These are phyloP conservation scores for Helicocarpus griseus DNA, from an alignment of 2,329 filamentous ascomycete species.

Conservation along the genomic window DNA sequence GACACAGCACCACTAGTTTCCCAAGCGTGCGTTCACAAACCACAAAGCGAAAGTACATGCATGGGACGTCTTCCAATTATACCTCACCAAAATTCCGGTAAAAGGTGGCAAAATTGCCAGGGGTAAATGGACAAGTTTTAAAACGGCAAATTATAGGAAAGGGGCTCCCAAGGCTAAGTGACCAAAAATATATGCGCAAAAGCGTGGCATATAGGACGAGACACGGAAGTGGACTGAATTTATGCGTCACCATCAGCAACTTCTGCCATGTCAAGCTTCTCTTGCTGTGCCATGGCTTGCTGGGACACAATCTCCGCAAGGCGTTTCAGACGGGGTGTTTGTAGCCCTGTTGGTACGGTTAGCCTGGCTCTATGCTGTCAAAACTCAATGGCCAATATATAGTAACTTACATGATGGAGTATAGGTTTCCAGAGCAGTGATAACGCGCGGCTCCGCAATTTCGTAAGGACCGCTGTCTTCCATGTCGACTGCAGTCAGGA, in stretches of 20 bases:
- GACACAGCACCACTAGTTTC: too few species aligned
- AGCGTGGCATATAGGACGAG: neutral
- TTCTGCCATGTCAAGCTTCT: slow-evolving; percentile 55
- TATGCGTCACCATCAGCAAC: slow-evolving; percentile 16
- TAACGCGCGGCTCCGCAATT: slow-evolving; percentile 91
- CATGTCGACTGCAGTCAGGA: slow-evolving; percentile 94
- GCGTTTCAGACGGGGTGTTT: slow-evolving; percentile 89
- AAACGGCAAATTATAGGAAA: neutral
- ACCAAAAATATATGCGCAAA: neutral
- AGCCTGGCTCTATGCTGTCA: slow-evolving; percentile 3
- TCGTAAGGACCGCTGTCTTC: slow-evolving; percentile 97
- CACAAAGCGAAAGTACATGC: too few species aligned
- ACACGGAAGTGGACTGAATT: too few species aligned
- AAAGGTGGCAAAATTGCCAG: too few species aligned
- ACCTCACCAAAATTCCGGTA: too few species aligned
- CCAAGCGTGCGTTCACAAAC: too few species aligned
- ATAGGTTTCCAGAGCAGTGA: slow-evolving; percentile 94
- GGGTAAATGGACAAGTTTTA: too few species aligned
- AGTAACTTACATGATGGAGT: slow-evolving; percentile 79
- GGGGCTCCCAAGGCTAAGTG: too few species aligned
- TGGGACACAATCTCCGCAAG: slow-evolving; percentile 96
- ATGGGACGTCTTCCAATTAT: too few species aligned
- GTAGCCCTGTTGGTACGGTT: slow-evolving; percentile 58
- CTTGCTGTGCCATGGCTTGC: slow-evolving; percentile 91
- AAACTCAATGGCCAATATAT: slow-evolving; percentile 5